Conservation (phyloP, 1,284 basidiomycete genomes). For the Ceratobasidium sp. region DNA sequence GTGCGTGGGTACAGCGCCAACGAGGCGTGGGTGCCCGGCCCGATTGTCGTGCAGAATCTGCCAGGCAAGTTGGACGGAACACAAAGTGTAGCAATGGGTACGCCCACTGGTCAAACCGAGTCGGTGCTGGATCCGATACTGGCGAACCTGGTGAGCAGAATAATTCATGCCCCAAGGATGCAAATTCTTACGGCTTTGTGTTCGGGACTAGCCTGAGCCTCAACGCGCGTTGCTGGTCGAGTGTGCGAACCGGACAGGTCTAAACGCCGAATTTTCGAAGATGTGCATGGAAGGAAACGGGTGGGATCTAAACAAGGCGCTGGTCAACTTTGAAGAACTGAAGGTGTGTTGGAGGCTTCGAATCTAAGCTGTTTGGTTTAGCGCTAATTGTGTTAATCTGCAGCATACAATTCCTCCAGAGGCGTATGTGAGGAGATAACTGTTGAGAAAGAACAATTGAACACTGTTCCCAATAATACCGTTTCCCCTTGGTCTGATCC, state of each 20-base stretch:
- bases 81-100: conserved; percentile 26
- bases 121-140: conserved; percentile 45
- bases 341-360: conserved; percentile 58
- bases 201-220: conserved; percentile 60
- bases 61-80: conserved; percentile 1
- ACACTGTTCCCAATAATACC: background rate
- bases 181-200: background rate
- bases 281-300: conserved; percentile 84
- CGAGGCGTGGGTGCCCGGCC: conserved; percentile 80
- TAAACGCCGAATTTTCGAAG: conserved; percentile 81
- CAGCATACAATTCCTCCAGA: conserved; percentile 53
- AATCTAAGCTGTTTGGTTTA: background rate
- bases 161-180: background rate
- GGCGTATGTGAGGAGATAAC: conserved; percentile 49
- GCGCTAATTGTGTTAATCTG: conserved; percentile 3
- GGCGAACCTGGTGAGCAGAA: conserved; percentile 42
- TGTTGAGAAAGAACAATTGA: conserved; percentile 13
- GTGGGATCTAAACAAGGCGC: conserved; percentile 82
- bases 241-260: conserved; percentile 74
- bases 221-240: conserved; percentile 76
- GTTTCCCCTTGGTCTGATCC: background rate
- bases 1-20: conserved; percentile 86
- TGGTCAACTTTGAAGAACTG: conserved; percentile 81
- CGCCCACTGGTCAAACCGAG: background rate
- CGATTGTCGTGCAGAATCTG: conserved; percentile 62